Evolutionary conservation across 371 early-diverging fungal genomes (phyloP).

Genomic region (Mortierella polycephala): DNA sequence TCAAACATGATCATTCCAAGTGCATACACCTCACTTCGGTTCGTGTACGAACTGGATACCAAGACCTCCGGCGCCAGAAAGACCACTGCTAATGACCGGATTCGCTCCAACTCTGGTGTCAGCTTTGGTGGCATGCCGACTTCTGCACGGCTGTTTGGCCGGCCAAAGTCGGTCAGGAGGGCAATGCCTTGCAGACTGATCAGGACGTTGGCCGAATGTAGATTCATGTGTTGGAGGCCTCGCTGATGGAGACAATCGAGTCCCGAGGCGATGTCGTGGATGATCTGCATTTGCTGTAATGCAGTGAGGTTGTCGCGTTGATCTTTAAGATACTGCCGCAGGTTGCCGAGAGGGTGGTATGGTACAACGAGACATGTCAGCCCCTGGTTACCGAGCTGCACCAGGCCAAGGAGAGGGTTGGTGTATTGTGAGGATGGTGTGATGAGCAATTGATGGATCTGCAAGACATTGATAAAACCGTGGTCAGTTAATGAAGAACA

Average conservation of each 20-base stretch:
- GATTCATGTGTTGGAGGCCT: conserved; percentile 36
- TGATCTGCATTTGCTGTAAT: conserved; percentile 41
- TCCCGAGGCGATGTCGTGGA: conserved; percentile 45
- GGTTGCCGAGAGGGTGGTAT: conserved; percentile 46
- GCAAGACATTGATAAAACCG: not conserved
- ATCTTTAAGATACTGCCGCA: conserved; percentile 40
- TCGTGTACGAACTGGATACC: conserved; percentile 38
- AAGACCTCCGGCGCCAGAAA: conserved; percentile 49
- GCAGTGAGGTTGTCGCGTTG: conserved; percentile 35
- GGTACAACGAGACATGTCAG: conserved; percentile 37
- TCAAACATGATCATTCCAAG: conserved; percentile 54
- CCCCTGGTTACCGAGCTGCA: conserved; percentile 47
- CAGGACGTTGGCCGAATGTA: conserved; percentile 47
- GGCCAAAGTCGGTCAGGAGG: conserved; percentile 43
- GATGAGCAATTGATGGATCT: conserved; percentile 45
- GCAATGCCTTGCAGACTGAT: conserved; percentile 37
- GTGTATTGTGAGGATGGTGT: conserved; percentile 35
- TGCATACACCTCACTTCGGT: conserved; percentile 46
- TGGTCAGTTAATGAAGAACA: not conserved
- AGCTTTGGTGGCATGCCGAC: conserved; percentile 48
- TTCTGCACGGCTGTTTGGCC: conserved; percentile 35
- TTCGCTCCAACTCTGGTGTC: conserved; percentile 27
- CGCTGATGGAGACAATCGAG: conserved; percentile 47
- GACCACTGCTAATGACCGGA: conserved; percentile 39
- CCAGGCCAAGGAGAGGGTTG: conserved; percentile 36